Percentiles rank a stretch among this genome's conserved stretches.
Evolutionary conservation across 805 yeast genomes (phyloP).

Genomic region (Barnettozyma populi): DNA sequence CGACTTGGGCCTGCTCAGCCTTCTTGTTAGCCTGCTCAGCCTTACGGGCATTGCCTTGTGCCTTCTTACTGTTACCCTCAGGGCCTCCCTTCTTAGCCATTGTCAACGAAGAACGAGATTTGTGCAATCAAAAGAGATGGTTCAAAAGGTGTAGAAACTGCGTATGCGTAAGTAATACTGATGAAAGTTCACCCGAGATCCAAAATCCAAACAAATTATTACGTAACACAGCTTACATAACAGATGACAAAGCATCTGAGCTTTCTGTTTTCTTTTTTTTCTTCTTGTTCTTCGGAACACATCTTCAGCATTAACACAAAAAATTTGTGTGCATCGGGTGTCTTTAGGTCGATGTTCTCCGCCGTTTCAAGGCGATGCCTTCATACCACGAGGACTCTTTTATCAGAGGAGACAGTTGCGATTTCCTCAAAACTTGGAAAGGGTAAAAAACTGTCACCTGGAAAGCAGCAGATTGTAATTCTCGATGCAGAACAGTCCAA

Average conservation of each 20-base stretch:
- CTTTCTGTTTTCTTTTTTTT: background rate
- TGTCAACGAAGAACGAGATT: background rate
- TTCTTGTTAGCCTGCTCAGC: constrained; percentile 60
- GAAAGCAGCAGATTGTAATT: constrained; percentile 20
- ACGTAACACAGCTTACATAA: background rate
- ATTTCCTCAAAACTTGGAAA: constrained; percentile 10
- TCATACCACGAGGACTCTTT: background rate
- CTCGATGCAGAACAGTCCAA: constrained; percentile 20
- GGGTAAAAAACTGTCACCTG: constrained; percentile 24
- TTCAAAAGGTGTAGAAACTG: background rate
- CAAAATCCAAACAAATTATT: too few species aligned
- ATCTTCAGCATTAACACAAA: background rate
- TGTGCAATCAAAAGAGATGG: background rate
- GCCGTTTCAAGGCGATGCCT: constrained; percentile 1
- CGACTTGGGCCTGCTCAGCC: constrained; percentile 43
- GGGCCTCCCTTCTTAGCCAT: constrained; percentile 47
- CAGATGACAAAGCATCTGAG: background rate
- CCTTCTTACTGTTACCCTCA: constrained; percentile 47
- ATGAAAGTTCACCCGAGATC: too few species aligned
- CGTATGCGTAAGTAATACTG: too few species aligned
- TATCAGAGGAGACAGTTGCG: background rate
- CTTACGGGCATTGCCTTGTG: constrained; percentile 59
- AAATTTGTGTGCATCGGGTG: background rate
- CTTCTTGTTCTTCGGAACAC: background rate
- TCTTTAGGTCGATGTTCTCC: background rate